phyloP scores from a whole-genome alignment of 805 yeast genomes.

The Saturnispora hagleri region DNA sequence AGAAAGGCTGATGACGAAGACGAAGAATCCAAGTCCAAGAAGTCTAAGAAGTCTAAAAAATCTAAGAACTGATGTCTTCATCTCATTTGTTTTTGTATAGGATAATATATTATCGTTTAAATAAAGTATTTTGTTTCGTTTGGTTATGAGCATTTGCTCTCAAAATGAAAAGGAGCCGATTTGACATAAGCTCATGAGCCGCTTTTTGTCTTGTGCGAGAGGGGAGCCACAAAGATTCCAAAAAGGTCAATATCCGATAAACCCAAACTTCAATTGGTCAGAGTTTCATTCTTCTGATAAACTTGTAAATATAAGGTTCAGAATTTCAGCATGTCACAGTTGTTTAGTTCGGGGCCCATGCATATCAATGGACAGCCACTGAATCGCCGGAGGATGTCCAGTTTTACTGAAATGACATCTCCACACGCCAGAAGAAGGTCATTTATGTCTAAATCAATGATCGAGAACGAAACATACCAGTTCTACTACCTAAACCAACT shows the following conservation, averaged over 20 bases:
- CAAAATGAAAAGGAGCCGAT: background rate
- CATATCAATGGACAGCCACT: background rate
- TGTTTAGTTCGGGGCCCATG: background rate
- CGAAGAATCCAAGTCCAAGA: slow-evolving; percentile 11
- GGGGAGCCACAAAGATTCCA: background rate
- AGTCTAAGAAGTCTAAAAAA: slow-evolving; percentile 22
- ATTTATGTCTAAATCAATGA: slow-evolving; percentile 48
- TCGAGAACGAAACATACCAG: slow-evolving; percentile 44
- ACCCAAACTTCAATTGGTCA: background rate
- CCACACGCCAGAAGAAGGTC: slow-evolving; percentile 50
- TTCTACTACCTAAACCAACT: slow-evolving; percentile 38
- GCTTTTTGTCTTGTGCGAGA: background rate
- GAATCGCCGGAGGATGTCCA: slow-evolving; percentile 21
- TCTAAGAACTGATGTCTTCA: slow-evolving; percentile 7
- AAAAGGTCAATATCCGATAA: background rate
- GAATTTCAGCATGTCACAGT: background rate
- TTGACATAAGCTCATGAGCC: background rate
- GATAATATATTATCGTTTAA: slow-evolving; percentile 1
- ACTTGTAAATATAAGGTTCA: background rate
- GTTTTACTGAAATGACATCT: slow-evolving; percentile 33
- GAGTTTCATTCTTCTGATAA: background rate
- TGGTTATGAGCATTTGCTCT: background rate
- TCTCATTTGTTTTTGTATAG: background rate
- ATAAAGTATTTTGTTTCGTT: slow-evolving; percentile 1
- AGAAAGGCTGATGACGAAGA: slow-evolving; percentile 8